Percentiles rank a stretch among this genome's conserved stretches.
phyloP scores from a whole-genome alignment of 2,329 filamentous ascomycete genomes.

The Dactylonectria macrodidyma region DNA sequence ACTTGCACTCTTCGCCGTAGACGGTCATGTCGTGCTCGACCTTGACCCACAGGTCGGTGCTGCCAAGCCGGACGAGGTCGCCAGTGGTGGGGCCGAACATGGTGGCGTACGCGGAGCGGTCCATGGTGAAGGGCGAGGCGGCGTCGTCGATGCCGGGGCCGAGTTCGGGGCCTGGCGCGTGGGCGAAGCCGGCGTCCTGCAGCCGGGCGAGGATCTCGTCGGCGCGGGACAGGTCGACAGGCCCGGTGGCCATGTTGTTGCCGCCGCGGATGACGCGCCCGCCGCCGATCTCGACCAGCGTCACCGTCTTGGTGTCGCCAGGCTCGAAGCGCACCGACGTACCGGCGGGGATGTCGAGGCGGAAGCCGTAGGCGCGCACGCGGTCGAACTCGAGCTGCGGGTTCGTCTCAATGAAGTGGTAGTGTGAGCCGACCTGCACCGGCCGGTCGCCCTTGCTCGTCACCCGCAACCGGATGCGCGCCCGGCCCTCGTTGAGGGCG shows the following conservation, averaged over 20 bases:
- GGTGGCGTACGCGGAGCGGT: slow-evolving; percentile 81
- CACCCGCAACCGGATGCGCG: slow-evolving; percentile 81
- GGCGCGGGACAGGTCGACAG: slow-evolving; percentile 74
- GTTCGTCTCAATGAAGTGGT: slow-evolving; percentile 97
- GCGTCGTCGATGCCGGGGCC: slow-evolving; percentile 69
- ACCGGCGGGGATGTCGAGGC: slow-evolving; percentile 90
- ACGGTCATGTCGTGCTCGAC: slow-evolving; percentile 88
- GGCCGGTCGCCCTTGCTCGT: slow-evolving; percentile 91
- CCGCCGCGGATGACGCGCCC: slow-evolving; percentile 86
- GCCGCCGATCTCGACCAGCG: slow-evolving; percentile 89
- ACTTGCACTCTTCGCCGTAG: slow-evolving; percentile 95
- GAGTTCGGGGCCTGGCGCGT: slow-evolving; percentile 76
- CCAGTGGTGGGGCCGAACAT: slow-evolving; percentile 97
- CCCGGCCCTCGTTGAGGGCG: slow-evolving; percentile 80
- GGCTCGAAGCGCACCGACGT: slow-evolving; percentile 96
- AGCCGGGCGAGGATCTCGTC: slow-evolving; percentile 78
- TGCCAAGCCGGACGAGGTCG: slow-evolving; percentile 85
- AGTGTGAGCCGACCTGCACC: slow-evolving; percentile 94
- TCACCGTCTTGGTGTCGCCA: slow-evolving; percentile 91
- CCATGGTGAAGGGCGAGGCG: slow-evolving; percentile 71
- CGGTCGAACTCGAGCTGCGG: slow-evolving; percentile 92
- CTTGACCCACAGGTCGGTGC: slow-evolving; percentile 90
- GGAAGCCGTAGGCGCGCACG: slow-evolving; percentile 83
- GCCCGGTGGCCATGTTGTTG: slow-evolving; percentile 83
- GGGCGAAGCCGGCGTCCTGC: slow-evolving; percentile 82